Evolutionary conservation across 305 asterid genomes (phyloP).

Genomic region (Lippia alba): DNA sequence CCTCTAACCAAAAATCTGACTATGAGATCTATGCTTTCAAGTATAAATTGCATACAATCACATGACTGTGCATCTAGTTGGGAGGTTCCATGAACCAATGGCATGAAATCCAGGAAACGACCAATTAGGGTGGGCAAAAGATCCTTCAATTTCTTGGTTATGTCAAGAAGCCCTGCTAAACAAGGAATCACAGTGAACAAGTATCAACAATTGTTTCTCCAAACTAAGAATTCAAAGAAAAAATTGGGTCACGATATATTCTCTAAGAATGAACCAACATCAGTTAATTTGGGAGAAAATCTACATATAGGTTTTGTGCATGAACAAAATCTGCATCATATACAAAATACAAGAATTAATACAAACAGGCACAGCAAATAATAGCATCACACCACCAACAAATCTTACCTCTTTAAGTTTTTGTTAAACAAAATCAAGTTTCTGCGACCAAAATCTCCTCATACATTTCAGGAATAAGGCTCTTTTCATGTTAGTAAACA

Average conservation of each 20-base stretch:
- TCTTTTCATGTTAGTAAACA: too few species aligned
- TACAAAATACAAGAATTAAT: constrained; percentile 7
- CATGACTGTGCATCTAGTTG: constrained; percentile 67
- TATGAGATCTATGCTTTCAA: constrained; percentile 74
- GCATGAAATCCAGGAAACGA: constrained; percentile 71
- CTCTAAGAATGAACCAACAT: constrained; percentile 22
- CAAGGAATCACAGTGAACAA: constrained; percentile 32
- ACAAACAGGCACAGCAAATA: constrained; percentile 4
- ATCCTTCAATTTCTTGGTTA: constrained; percentile 60
- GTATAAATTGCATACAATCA: constrained; percentile 79
- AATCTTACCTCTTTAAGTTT: too few species aligned
- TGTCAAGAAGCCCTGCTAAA: constrained; percentile 64
- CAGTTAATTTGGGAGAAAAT: constrained; percentile 24
- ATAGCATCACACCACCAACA: constrained; percentile 3
- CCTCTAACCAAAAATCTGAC: constrained; percentile 56
- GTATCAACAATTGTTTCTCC: constrained; percentile 13
- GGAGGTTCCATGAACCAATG: constrained; percentile 50
- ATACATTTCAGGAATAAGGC: too few species aligned
- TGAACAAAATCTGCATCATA: constrained; percentile 21
- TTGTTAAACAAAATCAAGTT: neutral
- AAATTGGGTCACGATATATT: neutral
- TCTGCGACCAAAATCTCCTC: too few species aligned
- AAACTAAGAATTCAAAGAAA: constrained; percentile 22
- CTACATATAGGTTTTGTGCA: neutral
- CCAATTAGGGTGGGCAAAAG: constrained; percentile 72